Percentiles rank a stretch among this genome's conserved stretches.
Conservation (phyloP, 2,329 filamentous ascomycete genomes). For the Alternaria dauci region DNA sequence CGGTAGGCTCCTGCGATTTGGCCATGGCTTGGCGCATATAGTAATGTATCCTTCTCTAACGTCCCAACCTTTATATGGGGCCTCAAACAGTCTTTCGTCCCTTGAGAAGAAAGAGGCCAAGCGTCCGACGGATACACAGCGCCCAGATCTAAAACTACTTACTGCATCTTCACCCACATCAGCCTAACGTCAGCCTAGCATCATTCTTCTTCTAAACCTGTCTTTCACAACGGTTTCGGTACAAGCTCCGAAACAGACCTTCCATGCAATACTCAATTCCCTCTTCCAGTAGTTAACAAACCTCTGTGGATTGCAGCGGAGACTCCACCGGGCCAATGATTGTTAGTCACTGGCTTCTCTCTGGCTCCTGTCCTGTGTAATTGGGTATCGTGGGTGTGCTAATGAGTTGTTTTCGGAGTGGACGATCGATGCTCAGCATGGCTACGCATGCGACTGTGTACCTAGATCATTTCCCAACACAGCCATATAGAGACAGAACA, state of each 20-base stretch:
- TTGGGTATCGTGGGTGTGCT: not conserved
- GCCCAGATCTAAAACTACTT: not conserved
- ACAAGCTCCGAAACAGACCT: not conserved
- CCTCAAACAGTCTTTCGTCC: not conserved
- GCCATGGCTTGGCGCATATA: not conserved
- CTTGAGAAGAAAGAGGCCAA: not conserved
- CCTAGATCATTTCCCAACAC: not conserved
- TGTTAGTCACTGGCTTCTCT: not conserved
- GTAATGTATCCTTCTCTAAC: not conserved
- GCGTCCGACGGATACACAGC: not conserved
- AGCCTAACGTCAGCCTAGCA: not conserved
- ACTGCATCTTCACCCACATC: not conserved
- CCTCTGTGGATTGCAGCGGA: not conserved
- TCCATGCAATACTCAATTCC: not conserved
- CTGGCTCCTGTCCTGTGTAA: no score
- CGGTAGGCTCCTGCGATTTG: not conserved
- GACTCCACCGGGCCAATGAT: not conserved
- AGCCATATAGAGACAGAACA: not conserved
- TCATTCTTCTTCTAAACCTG: not conserved
- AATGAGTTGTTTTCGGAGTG: not conserved
- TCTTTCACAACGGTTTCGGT: not conserved
- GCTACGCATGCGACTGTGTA: not conserved
- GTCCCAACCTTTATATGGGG: not conserved
- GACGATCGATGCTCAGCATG: not conserved
- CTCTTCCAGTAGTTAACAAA: not conserved